A percentile compares a stretch with the other conserved stretches of the same genome.
These are phyloP conservation scores for Trichoderma gracile DNA, from an alignment of 2,329 filamentous ascomycete species.

Conservation along the genomic window DNA sequence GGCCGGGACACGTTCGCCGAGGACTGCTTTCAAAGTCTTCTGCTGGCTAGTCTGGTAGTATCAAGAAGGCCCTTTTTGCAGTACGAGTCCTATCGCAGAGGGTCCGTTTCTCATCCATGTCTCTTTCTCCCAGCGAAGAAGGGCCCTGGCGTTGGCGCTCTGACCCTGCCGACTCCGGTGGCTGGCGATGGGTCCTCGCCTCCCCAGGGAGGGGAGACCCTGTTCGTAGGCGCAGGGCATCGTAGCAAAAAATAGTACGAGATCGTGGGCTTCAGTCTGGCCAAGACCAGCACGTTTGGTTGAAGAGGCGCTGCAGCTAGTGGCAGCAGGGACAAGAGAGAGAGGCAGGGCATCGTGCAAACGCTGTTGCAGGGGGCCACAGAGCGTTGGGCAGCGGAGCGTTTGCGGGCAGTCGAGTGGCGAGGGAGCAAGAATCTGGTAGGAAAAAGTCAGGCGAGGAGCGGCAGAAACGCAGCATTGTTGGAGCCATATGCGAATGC, in stretches of 20 bases:
- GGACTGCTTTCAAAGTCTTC: background rate
- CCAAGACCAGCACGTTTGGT: slow-evolving; percentile 10
- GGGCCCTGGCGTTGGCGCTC: slow-evolving; percentile 10
- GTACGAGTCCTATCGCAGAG: slow-evolving; percentile 17
- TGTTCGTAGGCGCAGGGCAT: slow-evolving; percentile 9
- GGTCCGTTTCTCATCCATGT: background rate
- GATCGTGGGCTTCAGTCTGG: slow-evolving; percentile 8
- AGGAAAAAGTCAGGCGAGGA: slow-evolving; percentile 10
- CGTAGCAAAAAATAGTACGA: slow-evolving; percentile 6
- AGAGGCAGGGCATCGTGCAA: background rate
- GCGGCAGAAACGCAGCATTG: slow-evolving; percentile 1
- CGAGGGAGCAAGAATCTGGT: background rate
- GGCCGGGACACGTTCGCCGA: slow-evolving; percentile 19
- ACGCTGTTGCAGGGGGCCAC: slow-evolving; percentile 6
- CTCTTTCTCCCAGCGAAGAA: slow-evolving; percentile 1
- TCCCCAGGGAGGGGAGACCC: background rate
- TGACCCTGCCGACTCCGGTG: slow-evolving; percentile 14
- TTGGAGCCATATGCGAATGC: slow-evolving; percentile 15
- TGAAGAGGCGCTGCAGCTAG: slow-evolving; percentile 22
- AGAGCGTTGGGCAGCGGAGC: slow-evolving; percentile 23
- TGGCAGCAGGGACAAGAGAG: background rate
- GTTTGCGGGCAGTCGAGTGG: slow-evolving; percentile 14
- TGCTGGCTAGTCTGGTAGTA: background rate
- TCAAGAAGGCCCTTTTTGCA: background rate
- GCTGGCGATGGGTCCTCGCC: slow-evolving; percentile 17